Evolutionary conservation across 768 basidiomycete genomes (phyloP).

Genomic region (Leccinum variicolor): DNA sequence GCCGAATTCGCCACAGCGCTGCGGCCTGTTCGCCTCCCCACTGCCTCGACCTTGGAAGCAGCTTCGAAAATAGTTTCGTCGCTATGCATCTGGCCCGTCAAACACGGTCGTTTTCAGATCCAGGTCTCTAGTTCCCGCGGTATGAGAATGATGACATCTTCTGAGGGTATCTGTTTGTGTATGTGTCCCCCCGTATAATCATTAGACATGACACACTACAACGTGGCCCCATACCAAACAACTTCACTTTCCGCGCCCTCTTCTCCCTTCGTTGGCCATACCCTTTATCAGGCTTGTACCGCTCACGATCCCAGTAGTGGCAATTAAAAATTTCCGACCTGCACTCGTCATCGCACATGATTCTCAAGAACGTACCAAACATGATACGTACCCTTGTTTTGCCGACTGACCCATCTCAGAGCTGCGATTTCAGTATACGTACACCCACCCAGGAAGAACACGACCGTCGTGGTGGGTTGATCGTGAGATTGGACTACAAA

Average conservation of each 20-base stretch:
- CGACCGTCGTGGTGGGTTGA: conserved; percentile 75
- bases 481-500: conserved; percentile 48
- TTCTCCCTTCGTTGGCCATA: conserved; percentile 45
- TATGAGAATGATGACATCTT: no score
- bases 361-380: background rate
- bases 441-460: conserved; percentile 96
- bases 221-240: conserved; percentile 10
- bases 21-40: background rate
- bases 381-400: conserved; percentile 64
- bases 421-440: conserved; percentile 98
- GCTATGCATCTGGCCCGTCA: conserved; percentile 26
- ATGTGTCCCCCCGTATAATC: background rate
- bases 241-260: conserved; percentile 35
- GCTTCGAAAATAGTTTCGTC: conserved; percentile 1
- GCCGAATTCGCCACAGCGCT: conserved; percentile 1
- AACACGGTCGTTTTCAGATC: conserved; percentile 20
- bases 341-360: conserved; percentile 14
- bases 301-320: conserved; percentile 87
- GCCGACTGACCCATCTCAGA: conserved; percentile 85
- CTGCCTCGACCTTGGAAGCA: background rate
- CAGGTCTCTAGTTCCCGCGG: background rate
- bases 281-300: conserved; percentile 72
- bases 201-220: conserved; percentile 3
- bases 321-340: conserved; percentile 88
- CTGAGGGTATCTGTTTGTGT: no score